Base-by-base conservation (phyloP, 495 filamentous ascomycete species). In the Xylaria palmicola region DNA sequence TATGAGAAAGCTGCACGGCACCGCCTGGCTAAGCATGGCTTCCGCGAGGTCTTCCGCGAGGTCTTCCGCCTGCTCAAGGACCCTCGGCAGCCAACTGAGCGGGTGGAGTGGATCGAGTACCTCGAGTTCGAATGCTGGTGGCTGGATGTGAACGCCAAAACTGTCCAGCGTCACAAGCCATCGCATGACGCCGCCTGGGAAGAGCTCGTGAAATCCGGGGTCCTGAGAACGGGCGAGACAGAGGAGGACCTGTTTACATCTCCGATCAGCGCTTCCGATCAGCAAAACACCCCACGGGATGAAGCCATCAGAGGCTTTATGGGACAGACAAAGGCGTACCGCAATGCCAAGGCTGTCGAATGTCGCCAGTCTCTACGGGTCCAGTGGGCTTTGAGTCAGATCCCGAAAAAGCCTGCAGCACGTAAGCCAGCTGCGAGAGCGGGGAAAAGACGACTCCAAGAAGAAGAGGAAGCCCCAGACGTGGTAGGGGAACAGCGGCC, bases 41-140 rank as follows among this genome's bases (percentile, higher is more conserved):
- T 34, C 13, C 7, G 36, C 24, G 44, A 63, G 34, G 52, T 59
- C 45, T 59, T 68, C 47, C 40, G 30, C 3, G 39, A 24, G 22
- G 37, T 32, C 1, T 66, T 66, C 50, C 43, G 60, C 48, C 57
- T 68, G 20, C 48, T 41, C 13, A 12, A 53, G 47, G 55, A 66
- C 56, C 63, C 60, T 17, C 17, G 12, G 2, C 37, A 47, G 27
- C 66, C 66, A 22, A 41, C 60, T 48, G 52, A 56, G 39, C 30
- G 57, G 19, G 55, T 60, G 22, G 66, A 57, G 3, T 68, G 66
- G 66, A 60, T 68, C 53, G 66, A 68, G 53, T 68, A 68, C 50
- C 63, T 68, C 50, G 51, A 52, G 50, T 68, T 51, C 56, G 63
- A 59, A 36, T 60, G 29, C 47, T 64, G 22, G 26, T 65, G 51